These are phyloP conservation scores for Yamadazyma triangularis DNA, from an alignment of 1,139 yeast genomes.

Conservation along the genomic window DNA sequence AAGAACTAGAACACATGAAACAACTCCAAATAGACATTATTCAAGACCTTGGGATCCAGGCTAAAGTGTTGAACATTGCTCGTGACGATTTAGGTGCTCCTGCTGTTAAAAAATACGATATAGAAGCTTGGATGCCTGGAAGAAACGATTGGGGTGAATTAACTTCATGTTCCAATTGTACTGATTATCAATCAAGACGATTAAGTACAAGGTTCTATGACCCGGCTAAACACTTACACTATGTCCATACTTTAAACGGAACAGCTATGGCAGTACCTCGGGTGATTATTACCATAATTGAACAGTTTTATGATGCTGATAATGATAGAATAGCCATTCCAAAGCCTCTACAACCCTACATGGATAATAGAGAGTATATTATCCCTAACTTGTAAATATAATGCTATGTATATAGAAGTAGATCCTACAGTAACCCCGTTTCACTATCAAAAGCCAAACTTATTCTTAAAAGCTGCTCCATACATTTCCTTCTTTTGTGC, in stretches of 20 bases:
- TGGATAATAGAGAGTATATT: conserved; percentile 52
- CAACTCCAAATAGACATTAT: conserved; percentile 64
- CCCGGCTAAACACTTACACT: conserved; percentile 36
- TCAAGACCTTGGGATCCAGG: conserved; percentile 65
- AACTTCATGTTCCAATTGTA: conserved; percentile 87
- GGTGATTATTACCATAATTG: conserved; percentile 80
- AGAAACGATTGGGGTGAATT: conserved; percentile 91
- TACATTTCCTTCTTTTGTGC: conserved; percentile 48
- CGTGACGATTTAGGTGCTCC: conserved; percentile 90
- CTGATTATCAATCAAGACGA: conserved; percentile 87
- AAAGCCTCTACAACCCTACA: conserved; percentile 55
- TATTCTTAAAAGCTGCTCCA: conserved; percentile 48
- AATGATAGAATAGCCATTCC: conserved; percentile 63
- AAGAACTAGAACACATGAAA: conserved; percentile 57
- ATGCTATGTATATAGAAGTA: no score
- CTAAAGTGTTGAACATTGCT: conserved; percentile 86
- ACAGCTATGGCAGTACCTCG: conserved; percentile 97
- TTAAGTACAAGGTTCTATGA: conserved; percentile 58
- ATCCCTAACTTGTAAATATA: conserved; percentile 1
- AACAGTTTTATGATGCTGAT: conserved; percentile 68
- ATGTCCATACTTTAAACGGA: conserved; percentile 85
- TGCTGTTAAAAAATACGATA: conserved; percentile 86
- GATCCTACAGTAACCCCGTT: no score
- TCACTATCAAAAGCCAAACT: conserved; percentile 43
- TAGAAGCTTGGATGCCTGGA: conserved; percentile 99